A percentile compares a stretch with the other conserved stretches of the same genome.
Conservation (phyloP, 169 alveolate species). For the Hepatocystis sp. region DNA sequence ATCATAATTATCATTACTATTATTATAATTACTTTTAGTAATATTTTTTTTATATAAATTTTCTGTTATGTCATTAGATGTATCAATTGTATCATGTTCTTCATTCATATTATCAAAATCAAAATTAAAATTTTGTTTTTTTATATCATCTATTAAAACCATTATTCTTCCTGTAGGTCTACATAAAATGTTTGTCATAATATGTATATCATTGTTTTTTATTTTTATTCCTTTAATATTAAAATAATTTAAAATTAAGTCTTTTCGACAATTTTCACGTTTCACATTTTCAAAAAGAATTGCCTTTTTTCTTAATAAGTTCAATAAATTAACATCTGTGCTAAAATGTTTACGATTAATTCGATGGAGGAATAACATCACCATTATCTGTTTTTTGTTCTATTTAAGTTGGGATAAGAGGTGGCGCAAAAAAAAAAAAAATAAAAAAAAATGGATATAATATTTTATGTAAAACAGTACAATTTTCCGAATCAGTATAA, state of each 20-base stretch:
- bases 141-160: constrained; percentile 77
- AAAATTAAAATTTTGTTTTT: constrained; percentile 81
- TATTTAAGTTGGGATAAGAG: too few species aligned
- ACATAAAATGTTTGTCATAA: constrained; percentile 83
- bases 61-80: too few species aligned
- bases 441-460: too few species aligned
- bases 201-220: constrained; percentile 80
- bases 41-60: too few species aligned
- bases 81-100: too few species aligned
- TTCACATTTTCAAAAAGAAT: constrained; percentile 70
- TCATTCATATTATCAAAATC: constrained; percentile 36
- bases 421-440: too few species aligned
- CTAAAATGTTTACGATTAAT: constrained; percentile 22
- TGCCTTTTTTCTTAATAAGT: constrained; percentile 51
- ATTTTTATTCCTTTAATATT: constrained; percentile 77
- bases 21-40: too few species aligned
- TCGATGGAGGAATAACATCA: constrained; percentile 1
- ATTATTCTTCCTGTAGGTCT: constrained; percentile 82
- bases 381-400: not conserved
- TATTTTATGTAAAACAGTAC: too few species aligned
- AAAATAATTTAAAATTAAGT: constrained; percentile 40
- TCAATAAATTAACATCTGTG: constrained; percentile 37
- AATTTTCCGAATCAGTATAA: too few species aligned
- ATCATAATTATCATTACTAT: too few species aligned
- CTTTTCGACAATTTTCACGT: constrained; percentile 62